phyloP scores from a whole-genome alignment of 352 stramenopile species.

The Blastocystis sp. region DNA sequence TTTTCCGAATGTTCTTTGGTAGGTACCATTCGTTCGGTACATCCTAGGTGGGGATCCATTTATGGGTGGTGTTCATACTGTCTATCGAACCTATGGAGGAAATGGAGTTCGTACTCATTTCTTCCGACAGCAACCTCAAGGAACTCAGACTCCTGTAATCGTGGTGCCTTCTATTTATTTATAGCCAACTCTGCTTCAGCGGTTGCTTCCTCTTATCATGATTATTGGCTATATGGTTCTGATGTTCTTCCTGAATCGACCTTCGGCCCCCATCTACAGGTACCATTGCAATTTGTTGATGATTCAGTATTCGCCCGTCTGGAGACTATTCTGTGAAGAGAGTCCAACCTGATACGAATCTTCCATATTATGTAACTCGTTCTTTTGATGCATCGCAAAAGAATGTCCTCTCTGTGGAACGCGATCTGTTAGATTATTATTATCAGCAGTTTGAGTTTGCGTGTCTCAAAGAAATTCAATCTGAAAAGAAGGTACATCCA shows the following conservation, averaged over 20 bases:
- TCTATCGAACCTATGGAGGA: slow-evolving; percentile 7
- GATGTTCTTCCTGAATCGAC: not conserved
- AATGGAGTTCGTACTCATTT: not conserved
- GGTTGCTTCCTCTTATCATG: not conserved
- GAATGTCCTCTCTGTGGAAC: not conserved
- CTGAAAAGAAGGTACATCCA: not conserved
- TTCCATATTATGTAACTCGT: not conserved
- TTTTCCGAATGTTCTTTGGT: slow-evolving; percentile 55
- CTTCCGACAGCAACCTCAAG: not conserved
- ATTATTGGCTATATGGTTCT: not conserved
- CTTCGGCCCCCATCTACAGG: not conserved
- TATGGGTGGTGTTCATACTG: not conserved
- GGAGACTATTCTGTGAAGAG: not conserved
- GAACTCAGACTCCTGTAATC: not conserved
- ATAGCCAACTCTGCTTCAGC: not conserved
- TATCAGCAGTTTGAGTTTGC: not conserved
- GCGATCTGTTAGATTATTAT: not conserved
- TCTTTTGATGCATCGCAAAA: not conserved
- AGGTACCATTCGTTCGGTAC: not conserved
- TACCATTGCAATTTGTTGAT: not conserved
- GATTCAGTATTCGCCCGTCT: not conserved
- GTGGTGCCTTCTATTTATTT: not conserved
- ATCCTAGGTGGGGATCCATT: slow-evolving; percentile 1
- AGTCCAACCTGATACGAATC: not conserved
- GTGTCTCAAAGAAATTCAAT: not conserved